These are phyloP conservation scores for Pythium pyrilobum DNA, from an alignment of 352 stramenopile genomes.

Conservation along the genomic window DNA sequence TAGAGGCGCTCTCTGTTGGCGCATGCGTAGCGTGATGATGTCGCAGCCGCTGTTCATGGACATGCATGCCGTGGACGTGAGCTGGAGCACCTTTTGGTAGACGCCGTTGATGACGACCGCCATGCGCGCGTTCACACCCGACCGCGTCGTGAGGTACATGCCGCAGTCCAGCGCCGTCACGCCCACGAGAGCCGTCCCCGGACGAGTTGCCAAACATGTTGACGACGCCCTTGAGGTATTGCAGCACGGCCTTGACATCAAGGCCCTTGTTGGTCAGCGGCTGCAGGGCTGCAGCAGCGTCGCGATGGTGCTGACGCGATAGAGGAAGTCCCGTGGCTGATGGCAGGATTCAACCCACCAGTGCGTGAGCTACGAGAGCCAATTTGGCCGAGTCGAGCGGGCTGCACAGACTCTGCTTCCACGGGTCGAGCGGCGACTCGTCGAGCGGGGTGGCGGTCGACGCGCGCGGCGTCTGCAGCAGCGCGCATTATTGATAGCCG, in stretches of 20 bases:
- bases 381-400: slow-evolving; percentile 2
- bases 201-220: slow-evolving; percentile 17
- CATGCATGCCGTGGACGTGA: slow-evolving; percentile 33
- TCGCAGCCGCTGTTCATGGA: slow-evolving; percentile 38
- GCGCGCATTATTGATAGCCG: background rate
- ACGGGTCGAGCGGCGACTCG: background rate
- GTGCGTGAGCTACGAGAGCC: slow-evolving; percentile 11
- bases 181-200: slow-evolving; percentile 12
- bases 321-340: slow-evolving; percentile 8
- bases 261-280: slow-evolving; percentile 21
- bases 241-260: slow-evolving; percentile 22
- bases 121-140: slow-evolving; percentile 36
- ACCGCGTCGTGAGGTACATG: slow-evolving; percentile 36
- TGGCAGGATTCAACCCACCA: slow-evolving; percentile 7
- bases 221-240: slow-evolving; percentile 13
- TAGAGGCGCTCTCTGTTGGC: slow-evolving; percentile 45
- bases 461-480: background rate
- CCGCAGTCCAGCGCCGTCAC: slow-evolving; percentile 35
- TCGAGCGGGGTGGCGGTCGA: background rate
- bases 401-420: slow-evolving; percentile 1
- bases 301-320: slow-evolving; percentile 16
- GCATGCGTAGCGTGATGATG: slow-evolving; percentile 42
- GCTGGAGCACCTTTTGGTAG: slow-evolving; percentile 45
- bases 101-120: slow-evolving; percentile 38
- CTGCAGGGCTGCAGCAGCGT: slow-evolving; percentile 23